Evolutionary conservation across 108 stramenopile genomes (phyloP), one percentile per base, ranked within the genome.

Genomic region (Skeletonema grethae): DNA sequence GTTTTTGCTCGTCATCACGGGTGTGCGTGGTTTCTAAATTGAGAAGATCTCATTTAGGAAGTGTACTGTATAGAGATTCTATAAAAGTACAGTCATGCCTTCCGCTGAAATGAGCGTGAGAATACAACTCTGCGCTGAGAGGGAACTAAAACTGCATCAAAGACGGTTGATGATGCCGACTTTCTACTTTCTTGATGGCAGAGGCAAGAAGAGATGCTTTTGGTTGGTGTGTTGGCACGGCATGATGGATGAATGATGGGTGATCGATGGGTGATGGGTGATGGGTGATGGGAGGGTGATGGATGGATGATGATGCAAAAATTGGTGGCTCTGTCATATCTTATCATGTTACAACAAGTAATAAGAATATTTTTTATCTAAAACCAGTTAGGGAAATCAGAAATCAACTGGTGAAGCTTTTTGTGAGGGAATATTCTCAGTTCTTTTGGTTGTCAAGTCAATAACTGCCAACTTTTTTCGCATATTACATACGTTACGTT

Each of bases 1-100:
- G 67, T 30, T 63, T 55, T 31, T 30, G n/a, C 56, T 66, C 57
- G 50, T 77, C 69, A 65, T 69, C 76, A 77, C 65, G 68, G 68
- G 69, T 70, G 57, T 53, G 50, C 50, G 50, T 53, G 50, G 50
- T 53, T 53, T 53, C 50, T 53, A 53, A 53, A 53, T 53, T 53
- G 50, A 53, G 50, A 53, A 53, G 50, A 53, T 53, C 50, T 53
- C 50, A 53, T 53, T 53, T 53, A 53, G 50, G 50, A 53, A 53
- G 7, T 53, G 50, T 53, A 53, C 50, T 53, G 50, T 53, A 53
- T 53, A 53, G 50, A 53, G 50, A 53, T 53, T 53, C 50, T 53
- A 53, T 53, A 53, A 53, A 53, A 53, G 50, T 53, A 53, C 50
- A 53, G 50, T 53, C 50, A n/a, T n/a, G n/a, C n/a, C n/a, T n/a